Conservation (phyloP, 371 early-diverging fungal genomes). For the Mortierella sp. region DNA sequence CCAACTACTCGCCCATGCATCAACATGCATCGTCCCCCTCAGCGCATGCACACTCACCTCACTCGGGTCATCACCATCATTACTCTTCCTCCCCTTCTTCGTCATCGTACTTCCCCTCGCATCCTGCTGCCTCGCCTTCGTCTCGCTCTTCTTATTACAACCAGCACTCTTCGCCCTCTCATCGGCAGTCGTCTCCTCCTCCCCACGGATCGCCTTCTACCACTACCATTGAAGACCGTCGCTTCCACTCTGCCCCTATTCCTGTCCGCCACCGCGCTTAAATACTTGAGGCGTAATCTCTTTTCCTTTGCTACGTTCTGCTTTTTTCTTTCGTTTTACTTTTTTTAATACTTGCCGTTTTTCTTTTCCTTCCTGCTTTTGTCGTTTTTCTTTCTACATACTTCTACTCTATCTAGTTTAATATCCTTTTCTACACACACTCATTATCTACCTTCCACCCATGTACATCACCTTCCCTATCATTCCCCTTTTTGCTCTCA, state of each 20-base stretch:
- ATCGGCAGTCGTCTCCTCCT: constrained; percentile 24
- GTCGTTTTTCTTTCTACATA: background rate
- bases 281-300: background rate
- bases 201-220: constrained; percentile 33
- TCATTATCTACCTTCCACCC: background rate
- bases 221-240: constrained; percentile 37
- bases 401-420: constrained; percentile 4
- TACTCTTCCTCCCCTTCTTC: constrained; percentile 45
- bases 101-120: constrained; percentile 16
- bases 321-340: background rate
- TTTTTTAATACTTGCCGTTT: constrained; percentile 2
- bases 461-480: constrained; percentile 6
- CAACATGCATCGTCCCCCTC: constrained; percentile 11
- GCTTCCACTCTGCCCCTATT: constrained; percentile 57
- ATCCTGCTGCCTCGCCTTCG: background rate
- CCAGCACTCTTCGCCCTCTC: constrained; percentile 7
- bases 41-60: constrained; percentile 20
- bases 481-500: constrained; percentile 10
- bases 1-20: constrained; percentile 43
- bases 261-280: constrained; percentile 50
- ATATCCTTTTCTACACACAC: background rate
- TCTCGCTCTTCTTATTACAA: constrained; percentile 6
- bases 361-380: background rate
- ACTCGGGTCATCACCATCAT: constrained; percentile 32
- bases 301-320: background rate